phyloP scores from a whole-genome alignment of 805 yeast genomes.

The Wickerhamiella nectarea region DNA sequence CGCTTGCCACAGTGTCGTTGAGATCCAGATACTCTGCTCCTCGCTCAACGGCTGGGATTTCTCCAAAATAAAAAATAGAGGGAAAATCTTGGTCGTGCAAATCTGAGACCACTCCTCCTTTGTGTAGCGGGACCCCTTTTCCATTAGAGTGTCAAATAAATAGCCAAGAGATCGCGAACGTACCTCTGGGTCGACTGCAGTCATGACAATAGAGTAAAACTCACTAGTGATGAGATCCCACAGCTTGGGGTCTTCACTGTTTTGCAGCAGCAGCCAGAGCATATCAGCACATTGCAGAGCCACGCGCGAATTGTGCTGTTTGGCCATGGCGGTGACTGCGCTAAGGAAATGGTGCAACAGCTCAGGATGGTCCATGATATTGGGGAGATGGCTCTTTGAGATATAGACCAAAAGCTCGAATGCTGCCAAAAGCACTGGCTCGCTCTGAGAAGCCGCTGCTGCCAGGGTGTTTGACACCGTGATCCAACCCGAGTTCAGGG shows the following conservation, averaged over 20 bases:
- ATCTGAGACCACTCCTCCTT: conserved; percentile 69
- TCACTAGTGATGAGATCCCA: conserved; percentile 43
- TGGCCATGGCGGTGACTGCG: conserved; percentile 69
- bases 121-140: conserved; percentile 66
- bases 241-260: conserved; percentile 14
- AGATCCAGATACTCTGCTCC: conserved; percentile 86
- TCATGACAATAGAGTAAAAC: conserved; percentile 80
- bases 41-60: conserved; percentile 56
- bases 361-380: conserved; percentile 57
- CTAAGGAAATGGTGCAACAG: conserved; percentile 43
- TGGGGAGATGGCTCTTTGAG: conserved; percentile 45
- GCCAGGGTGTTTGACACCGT: conserved; percentile 70
- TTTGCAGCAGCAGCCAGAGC: conserved; percentile 34
- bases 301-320: conserved; percentile 62
- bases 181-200: conserved; percentile 87
- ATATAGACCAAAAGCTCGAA: conserved; percentile 51
- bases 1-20: conserved; percentile 93
- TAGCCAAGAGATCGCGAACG: conserved; percentile 75
- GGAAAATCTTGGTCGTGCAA: conserved; percentile 69
- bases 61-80: conserved; percentile 78
- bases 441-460: conserved; percentile 41
- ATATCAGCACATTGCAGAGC: conserved; percentile 72
- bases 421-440: conserved; percentile 45
- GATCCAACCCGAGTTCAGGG: conserved; percentile 82
- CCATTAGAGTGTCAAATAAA: conserved; percentile 67